A percentile compares a stretch with the other conserved stretches of the same genome.
phyloP scores from a whole-genome alignment of 352 stramenopile genomes.

The Globisporangium nodosum region DNA sequence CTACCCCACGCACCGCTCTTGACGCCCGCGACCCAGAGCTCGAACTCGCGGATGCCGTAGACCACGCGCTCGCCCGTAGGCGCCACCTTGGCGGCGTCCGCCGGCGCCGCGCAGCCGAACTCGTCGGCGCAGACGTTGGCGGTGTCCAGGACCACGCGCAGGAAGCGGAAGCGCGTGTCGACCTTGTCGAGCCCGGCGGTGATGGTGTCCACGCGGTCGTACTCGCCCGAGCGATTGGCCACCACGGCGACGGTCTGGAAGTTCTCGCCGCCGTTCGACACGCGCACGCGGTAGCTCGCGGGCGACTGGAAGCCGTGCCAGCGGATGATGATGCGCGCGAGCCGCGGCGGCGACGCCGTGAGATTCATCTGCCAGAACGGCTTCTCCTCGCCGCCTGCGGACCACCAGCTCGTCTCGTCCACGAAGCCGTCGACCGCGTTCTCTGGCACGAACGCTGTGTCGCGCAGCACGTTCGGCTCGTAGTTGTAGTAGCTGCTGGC shows the following conservation, averaged over 20 bases:
- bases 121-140: constrained; percentile 44
- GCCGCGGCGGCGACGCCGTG: constrained; percentile 28
- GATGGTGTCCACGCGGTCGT: constrained; percentile 69
- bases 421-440: constrained; percentile 74
- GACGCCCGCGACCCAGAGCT: constrained; percentile 54
- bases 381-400: constrained; percentile 39
- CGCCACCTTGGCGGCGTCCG: constrained; percentile 6
- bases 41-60: constrained; percentile 76
- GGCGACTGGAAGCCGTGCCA: constrained; percentile 75
- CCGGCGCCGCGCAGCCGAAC: constrained; percentile 34
- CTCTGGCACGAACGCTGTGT: constrained; percentile 49
- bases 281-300: constrained; percentile 43
- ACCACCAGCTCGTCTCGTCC: constrained; percentile 77
- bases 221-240: constrained; percentile 29
- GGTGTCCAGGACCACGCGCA: constrained; percentile 44
- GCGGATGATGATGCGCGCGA: constrained; percentile 60
- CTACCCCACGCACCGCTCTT: constrained; percentile 31
- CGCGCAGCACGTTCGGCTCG: constrained; percentile 47
- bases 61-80: constrained; percentile 52
- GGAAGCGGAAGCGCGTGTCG: constrained; percentile 40
- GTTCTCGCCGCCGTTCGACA: constrained; percentile 52
- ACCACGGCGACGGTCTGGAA: constrained; percentile 58
- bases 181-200: constrained; percentile 36
- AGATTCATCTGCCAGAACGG: constrained; percentile 81
- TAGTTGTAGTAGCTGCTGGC: constrained; percentile 80